phyloP scores from a whole-genome alignment of 1,284 basidiomycete genomes.

The Leccinum angustisporum region DNA sequence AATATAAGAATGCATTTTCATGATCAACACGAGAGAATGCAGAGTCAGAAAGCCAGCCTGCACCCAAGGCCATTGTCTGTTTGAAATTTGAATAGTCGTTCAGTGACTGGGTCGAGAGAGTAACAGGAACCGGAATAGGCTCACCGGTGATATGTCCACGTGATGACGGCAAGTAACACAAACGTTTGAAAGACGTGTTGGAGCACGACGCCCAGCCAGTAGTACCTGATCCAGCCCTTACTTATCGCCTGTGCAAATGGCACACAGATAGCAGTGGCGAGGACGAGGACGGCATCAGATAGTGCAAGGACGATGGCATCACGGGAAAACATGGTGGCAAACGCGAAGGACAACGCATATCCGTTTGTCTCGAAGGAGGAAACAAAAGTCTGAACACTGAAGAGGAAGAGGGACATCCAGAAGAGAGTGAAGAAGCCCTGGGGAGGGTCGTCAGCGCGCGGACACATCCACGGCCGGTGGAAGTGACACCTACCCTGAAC shows the following conservation, averaged over 20 bases:
- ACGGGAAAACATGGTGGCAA: constrained; percentile 86
- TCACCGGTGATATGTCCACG: constrained; percentile 80
- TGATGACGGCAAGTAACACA: constrained; percentile 71
- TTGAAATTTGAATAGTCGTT: neutral
- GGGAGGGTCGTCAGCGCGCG: constrained; percentile 5
- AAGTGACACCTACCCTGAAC: constrained; percentile 69
- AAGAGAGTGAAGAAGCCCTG: constrained; percentile 93
- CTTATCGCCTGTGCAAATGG: constrained; percentile 79
- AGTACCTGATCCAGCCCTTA: constrained; percentile 78
- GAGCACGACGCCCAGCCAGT: constrained; percentile 69
- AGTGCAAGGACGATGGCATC: constrained; percentile 84
- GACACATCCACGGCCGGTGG: neutral
- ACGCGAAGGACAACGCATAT: constrained; percentile 76
- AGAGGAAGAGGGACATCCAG: constrained; percentile 85
- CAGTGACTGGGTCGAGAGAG: neutral
- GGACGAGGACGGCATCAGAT: constrained; percentile 81
- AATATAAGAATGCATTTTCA: constrained; percentile 98
- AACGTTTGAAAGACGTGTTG: constrained; percentile 79
- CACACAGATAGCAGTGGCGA: constrained; percentile 75
- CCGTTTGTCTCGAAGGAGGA: constrained; percentile 76
- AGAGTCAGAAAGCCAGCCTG: constrained; percentile 95
- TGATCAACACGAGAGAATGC: constrained; percentile 89
- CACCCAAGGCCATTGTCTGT: constrained; percentile 96
- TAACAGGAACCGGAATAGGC: constrained; percentile 14
- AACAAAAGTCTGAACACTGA: constrained; percentile 76